Evolutionary conservation across 768 basidiomycete species (phyloP).

Genomic region (Chiua virens): DNA sequence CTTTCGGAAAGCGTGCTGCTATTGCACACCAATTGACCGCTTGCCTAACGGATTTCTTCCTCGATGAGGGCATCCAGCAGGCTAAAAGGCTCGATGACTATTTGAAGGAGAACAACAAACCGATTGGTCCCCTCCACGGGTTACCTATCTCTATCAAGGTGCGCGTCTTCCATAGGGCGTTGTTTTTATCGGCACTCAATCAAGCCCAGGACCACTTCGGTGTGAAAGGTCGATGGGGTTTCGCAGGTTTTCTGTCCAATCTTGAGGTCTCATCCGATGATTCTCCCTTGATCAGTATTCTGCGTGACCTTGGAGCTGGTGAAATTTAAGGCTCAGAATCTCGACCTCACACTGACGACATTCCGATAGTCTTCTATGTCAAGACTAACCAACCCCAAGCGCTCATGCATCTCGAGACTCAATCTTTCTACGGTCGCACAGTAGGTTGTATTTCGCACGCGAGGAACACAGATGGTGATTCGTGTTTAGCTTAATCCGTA

Average conservation of each 20-base stretch:
- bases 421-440: constrained; percentile 34
- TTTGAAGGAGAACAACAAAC: constrained; percentile 36
- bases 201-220: constrained; percentile 36
- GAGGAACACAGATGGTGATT: neutral
- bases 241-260: constrained; percentile 33
- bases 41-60: constrained; percentile 45
- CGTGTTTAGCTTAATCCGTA: constrained; percentile 41
- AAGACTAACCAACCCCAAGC: constrained; percentile 45
- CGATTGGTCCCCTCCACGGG: constrained; percentile 45
- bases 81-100: constrained; percentile 45
- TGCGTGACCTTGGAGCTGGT: constrained; percentile 45
- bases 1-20: constrained; percentile 51
- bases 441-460: constrained; percentile 2
- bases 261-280: constrained; percentile 27
- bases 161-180: neutral
- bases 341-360: constrained; percentile 4
- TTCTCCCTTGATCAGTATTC: constrained; percentile 32
- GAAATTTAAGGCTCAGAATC: neutral
- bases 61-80: constrained; percentile 40
- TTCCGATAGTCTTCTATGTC: constrained; percentile 39
- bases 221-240: constrained; percentile 41
- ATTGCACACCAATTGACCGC: constrained; percentile 48
- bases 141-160: constrained; percentile 43
- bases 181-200: neutral
- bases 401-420: constrained; percentile 40